Conservation (phyloP, 108 stramenopile species). For the Cyclotella sp. region DNA sequence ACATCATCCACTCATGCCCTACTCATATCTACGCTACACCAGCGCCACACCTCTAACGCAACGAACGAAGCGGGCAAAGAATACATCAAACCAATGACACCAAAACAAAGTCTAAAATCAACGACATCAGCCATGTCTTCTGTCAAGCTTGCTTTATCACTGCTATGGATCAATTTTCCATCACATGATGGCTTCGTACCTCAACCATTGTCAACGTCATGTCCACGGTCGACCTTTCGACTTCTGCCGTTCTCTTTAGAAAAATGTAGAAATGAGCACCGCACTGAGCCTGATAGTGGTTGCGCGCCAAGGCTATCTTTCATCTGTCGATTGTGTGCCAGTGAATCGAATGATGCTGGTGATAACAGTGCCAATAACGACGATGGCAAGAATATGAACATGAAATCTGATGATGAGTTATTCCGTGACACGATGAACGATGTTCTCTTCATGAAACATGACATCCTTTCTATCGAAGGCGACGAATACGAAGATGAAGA, state of each 20-base stretch:
- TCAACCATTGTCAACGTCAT: neutral
- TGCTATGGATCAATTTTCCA: slow-evolving; percentile 11
- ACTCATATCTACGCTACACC: too few relatives aligned
- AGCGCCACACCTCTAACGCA: too few relatives aligned
- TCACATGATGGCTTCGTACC: slow-evolving; percentile 2
- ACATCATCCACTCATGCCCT: too few relatives aligned
- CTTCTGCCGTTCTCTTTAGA: neutral
- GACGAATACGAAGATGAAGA: slow-evolving; percentile 46
- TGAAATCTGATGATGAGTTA: slow-evolving; percentile 40
- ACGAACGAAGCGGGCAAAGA: too few relatives aligned
- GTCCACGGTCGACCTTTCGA: neutral
- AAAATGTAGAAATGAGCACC: neutral
- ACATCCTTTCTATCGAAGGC: slow-evolving; percentile 19
- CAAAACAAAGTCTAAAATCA: neutral
- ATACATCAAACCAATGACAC: too few relatives aligned
- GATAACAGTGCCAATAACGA: slow-evolving; percentile 18
- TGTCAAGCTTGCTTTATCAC: neutral
- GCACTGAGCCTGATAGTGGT: neutral
- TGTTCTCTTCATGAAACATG: slow-evolving; percentile 3
- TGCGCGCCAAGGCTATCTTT: neutral
- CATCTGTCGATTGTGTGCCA: neutral
- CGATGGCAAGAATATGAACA: slow-evolving; percentile 13
- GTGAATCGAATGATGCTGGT: neutral
- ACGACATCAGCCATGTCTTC: neutral
- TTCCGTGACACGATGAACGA: slow-evolving; percentile 20